Base-by-base conservation (phyloP, 164 flowering plant genomes). In the Dillenia suffruticosa region DNA sequence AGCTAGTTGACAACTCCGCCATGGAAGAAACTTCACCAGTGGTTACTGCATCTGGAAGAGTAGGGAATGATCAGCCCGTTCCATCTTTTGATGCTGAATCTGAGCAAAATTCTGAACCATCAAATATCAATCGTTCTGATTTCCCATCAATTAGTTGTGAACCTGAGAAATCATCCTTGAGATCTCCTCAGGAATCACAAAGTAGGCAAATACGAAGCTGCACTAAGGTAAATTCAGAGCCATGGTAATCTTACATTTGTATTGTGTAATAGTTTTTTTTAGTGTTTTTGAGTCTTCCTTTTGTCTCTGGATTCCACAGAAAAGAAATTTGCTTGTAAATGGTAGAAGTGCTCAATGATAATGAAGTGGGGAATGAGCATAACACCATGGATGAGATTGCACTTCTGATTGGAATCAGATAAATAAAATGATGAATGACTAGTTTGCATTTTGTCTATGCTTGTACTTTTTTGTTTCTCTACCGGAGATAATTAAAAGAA, bases 171-270 rank as follows among this genome's bases (percentile, higher is more conserved):
- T 84, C 84, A 22, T 77, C 80, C 68, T 62, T 80, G 59, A 82
- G 84, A 67, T 82, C 89, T 66, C 79, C 87, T 14, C 85, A 77
- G 43, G 93, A 89, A 72, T 76, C 68, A 49, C 91, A 81, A 53
- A 83, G 87, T 72, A 86, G 82, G 71, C 98, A 87, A 73, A 74
- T 68, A 14, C 81, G 98, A 46, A 89, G 91, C 66, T 89, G 96
- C 68, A 92, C 93, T 10, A 92, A 92, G 95, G 98, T 92, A 76
- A 46, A 44, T 11, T 10, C 17, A 46, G 15, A 32, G 14, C 24
- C 46, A 10, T 17, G 22, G 10, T 53, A 47, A 45, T n/a, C 48
- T 26, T 54, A 52, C 17, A 12, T 32, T 19, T 51, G 9, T 3
- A 43, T 26, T 16, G 22, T 12, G 46, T 16, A 8, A 43, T 5